Evolutionary conservation across 1,139 yeast species (phyloP).

Genomic region (Lodderomyces pseudojiufengensis): DNA sequence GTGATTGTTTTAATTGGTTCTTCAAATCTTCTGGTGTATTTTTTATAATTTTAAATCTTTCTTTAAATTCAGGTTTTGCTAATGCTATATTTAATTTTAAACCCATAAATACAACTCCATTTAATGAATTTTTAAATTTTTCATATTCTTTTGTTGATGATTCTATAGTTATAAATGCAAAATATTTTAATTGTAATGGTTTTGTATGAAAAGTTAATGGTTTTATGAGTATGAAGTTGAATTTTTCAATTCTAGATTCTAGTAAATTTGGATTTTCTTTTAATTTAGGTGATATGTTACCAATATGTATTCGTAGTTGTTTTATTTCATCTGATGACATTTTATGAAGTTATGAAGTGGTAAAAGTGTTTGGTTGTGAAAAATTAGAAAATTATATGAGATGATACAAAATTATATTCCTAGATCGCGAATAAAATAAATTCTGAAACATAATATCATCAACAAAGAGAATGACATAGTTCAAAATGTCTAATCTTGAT

Average conservation of each 20-base stretch:
- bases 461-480: too few species aligned
- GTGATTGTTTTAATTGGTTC: conserved; percentile 18
- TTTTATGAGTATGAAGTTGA: conserved; percentile 49
- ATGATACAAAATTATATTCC: neutral
- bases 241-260: conserved; percentile 43
- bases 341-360: neutral
- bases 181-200: conserved; percentile 47
- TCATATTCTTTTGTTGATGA: conserved; percentile 42
- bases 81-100: conserved; percentile 52
- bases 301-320: conserved; percentile 57
- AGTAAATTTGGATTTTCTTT: conserved; percentile 43
- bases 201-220: conserved; percentile 51
- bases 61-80: conserved; percentile 37
- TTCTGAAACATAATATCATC: too few species aligned
- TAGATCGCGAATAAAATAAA: too few species aligned
- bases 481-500: conserved; percentile 1
- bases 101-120: conserved; percentile 77
- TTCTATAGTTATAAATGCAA: conserved; percentile 64
- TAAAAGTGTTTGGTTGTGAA: neutral
- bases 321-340: conserved; percentile 20
- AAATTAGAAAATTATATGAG: neutral
- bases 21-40: neutral
- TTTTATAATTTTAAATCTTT: conserved; percentile 34
- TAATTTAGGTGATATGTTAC: conserved; percentile 57
- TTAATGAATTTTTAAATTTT: conserved; percentile 52